Evolutionary conservation across 2,329 filamentous ascomycete genomes (phyloP), one percentile per base, ranked within the genome.

Genomic region (Pseudogymnoascus pannorum): DNA sequence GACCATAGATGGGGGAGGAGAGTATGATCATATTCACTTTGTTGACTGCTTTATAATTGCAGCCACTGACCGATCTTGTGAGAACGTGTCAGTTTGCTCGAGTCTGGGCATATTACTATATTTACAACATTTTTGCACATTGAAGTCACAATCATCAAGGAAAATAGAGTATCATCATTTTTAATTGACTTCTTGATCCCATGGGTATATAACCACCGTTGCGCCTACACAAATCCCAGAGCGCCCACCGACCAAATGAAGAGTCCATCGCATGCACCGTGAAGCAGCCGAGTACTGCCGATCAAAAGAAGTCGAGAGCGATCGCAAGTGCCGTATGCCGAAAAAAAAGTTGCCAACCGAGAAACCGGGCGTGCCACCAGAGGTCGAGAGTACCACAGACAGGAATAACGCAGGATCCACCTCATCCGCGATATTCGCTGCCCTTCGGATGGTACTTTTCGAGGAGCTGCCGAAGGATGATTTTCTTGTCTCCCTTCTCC

Each of bases 201-300:
- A 54, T 54, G 48, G 48, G 48, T 54, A 54, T 54, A 54, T 31
- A 54, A 54, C 5, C 11, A 24, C 44, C 44, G 24, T 54, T 54
- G n/a, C 48, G 48, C 48, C 48, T 24, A 9, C 24, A 24, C 29
- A 26, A 54, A 54, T 31, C 4, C 48, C 22, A n/a, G 16, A n/a
- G 29, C 14, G 14, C 24, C 24, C 44, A 29, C 24, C 8, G 24
- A 29, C 44, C 48, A n/a, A 31, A 54, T 54, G 26, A 16, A 51
- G n/a, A 48, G 6, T 26, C 44, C 12, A 51, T 29, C n/a, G 8
- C 8, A 51, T 18, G 14, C 24, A 26, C 26, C 48, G n/a, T 31
- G 24, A 51, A 51, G 4, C 29, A 29, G 22, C 9, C 24, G n/a
- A 51, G n/a, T 24, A n/a, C 12, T 24, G 12, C 24, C 2, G 22